Evolutionary conservation across 2,329 filamentous ascomycete genomes (phyloP).

Genomic region (Ophiognomonia clavigignenti-juglandacearum): DNA sequence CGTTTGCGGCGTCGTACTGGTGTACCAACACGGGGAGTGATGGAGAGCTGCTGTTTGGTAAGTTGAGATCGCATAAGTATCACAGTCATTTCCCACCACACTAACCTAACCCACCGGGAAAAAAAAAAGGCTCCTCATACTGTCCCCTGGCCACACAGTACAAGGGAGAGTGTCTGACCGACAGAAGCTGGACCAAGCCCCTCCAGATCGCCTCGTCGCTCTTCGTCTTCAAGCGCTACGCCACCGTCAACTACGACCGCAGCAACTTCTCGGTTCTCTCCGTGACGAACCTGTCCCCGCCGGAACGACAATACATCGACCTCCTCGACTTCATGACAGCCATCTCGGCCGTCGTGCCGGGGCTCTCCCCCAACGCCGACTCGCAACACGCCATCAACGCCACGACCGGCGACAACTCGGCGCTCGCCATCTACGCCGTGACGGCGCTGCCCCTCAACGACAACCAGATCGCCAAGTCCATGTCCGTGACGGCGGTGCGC

Average conservation of each 20-base stretch:
- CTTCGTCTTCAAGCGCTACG: slow-evolving; percentile 8
- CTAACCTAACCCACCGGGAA: not conserved
- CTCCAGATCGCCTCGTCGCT: slow-evolving; percentile 4
- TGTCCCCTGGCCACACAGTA: slow-evolving; percentile 4
- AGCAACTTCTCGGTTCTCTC: slow-evolving; percentile 11
- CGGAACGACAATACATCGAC: not conserved
- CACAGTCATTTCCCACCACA: not conserved
- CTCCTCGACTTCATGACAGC: slow-evolving; percentile 7
- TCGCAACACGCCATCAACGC: not conserved
- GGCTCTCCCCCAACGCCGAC: not conserved
- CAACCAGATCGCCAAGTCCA: slow-evolving; percentile 6
- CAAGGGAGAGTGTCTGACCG: slow-evolving; percentile 2
- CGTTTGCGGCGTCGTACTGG: slow-evolving; percentile 6
- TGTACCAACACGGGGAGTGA: not conserved
- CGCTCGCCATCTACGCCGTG: slow-evolving; percentile 11
- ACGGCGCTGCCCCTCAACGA: slow-evolving; percentile 9
- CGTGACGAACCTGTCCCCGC: slow-evolving; percentile 1
- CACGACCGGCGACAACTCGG: slow-evolving; percentile 6
- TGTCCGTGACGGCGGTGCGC: slow-evolving; percentile 1
- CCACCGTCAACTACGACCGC: slow-evolving; percentile 9
- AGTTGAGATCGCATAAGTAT: not conserved
- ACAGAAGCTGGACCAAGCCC: slow-evolving; percentile 3
- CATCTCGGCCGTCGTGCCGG: slow-evolving; percentile 5
- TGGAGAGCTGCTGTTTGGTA: slow-evolving; percentile 4
- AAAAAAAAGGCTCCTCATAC: slow-evolving; percentile 5